Percentiles rank a stretch among this genome's conserved stretches.
These are phyloP conservation scores for Mycogone perniciosa DNA, from an alignment of 2,329 filamentous ascomycete species.

Conservation along the genomic window DNA sequence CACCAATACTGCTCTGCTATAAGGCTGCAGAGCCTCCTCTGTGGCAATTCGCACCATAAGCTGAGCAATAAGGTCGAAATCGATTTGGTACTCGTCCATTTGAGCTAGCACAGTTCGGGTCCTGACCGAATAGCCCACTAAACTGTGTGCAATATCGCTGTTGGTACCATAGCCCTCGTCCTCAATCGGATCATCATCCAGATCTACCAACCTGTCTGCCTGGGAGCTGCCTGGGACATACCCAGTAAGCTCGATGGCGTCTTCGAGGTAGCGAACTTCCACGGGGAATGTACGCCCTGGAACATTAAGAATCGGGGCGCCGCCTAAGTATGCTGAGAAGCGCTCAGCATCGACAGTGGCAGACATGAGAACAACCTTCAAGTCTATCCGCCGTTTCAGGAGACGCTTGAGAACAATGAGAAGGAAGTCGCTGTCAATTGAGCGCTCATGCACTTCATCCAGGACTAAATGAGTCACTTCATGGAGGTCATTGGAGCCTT, in stretches of 20 bases:
- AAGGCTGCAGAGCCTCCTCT: slow-evolving; percentile 58
- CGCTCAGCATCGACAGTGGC: slow-evolving; percentile 89
- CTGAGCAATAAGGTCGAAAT: slow-evolving; percentile 78
- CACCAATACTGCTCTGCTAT: slow-evolving; percentile 86
- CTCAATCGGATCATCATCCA: slow-evolving; percentile 55
- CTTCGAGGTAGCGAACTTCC: slow-evolving; percentile 79
- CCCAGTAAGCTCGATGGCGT: slow-evolving; percentile 81
- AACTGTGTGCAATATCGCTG: slow-evolving; percentile 54
- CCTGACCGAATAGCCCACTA: slow-evolving; percentile 67
- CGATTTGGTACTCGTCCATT: slow-evolving; percentile 86
- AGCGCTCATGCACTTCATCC: slow-evolving; percentile 95
- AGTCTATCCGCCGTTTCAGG: slow-evolving; percentile 65
- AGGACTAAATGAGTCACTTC: slow-evolving; percentile 92
- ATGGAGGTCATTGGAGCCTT: slow-evolving; percentile 75
- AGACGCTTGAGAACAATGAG: slow-evolving; percentile 86
- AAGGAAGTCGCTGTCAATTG: slow-evolving; percentile 94
- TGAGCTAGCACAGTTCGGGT: slow-evolving; percentile 69
- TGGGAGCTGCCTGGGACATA: slow-evolving; percentile 48
- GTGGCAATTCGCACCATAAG: slow-evolving; percentile 71
- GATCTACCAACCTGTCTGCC: slow-evolving; percentile 50
- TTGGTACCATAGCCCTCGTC: slow-evolving; percentile 47
- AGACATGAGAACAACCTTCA: slow-evolving; percentile 96
- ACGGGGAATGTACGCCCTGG: slow-evolving; percentile 94
- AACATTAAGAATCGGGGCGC: slow-evolving; percentile 81
- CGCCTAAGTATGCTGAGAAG: slow-evolving; percentile 82